Base-by-base conservation (phyloP, 257 asterid species). In the Paulownia fortunei region DNA sequence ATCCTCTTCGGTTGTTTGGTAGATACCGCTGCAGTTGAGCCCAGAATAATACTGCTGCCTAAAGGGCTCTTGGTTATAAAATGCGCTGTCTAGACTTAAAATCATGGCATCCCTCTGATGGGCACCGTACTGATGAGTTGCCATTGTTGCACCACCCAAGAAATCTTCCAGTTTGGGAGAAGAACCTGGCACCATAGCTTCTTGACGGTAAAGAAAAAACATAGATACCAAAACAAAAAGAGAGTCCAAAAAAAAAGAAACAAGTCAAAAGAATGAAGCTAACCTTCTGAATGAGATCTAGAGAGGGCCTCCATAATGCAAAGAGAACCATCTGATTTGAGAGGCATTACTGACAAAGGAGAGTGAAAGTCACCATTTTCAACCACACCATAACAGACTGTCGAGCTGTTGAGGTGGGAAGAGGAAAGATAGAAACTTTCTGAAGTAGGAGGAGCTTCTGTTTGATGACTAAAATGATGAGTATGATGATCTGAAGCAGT, bases 261-360 rank as follows among this genome's bases (percentile, higher is more conserved):
- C 12, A 47, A 42, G 6, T 6, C 0, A 5, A 9, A n/a, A 16
- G 21, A 23, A 16, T 12, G 30, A 21, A 11, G 27, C 6, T 12
- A 8, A 91, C 97, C 91, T 82, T 84, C 74, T 4, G 86, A 63
- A 9, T 86, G 89, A 44, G 94, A 84, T 73, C 84, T 84, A 24
- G 89, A 82, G 49, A 90, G 80, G 69, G 91, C 94, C 81, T 89
- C 92, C 91, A 89, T 82, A n/a, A 90, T 73, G 78, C 92, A 90
- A 69, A 90, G 92, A 15, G 95, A 86, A 21, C 91, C 90, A 49
- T 90, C 95, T n/a, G 92, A 90, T 73, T 88, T 90, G 8, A 90
- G 79, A 36, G 96, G 93, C 90, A 90, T 87, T 0, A 76, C 83
- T 37, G 92, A 82, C 6, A 86, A 70, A 47, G 89, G 84, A 19